Evolutionary conservation across 306 rosid species (phyloP).

Genomic region (Dryas octopetala): DNA sequence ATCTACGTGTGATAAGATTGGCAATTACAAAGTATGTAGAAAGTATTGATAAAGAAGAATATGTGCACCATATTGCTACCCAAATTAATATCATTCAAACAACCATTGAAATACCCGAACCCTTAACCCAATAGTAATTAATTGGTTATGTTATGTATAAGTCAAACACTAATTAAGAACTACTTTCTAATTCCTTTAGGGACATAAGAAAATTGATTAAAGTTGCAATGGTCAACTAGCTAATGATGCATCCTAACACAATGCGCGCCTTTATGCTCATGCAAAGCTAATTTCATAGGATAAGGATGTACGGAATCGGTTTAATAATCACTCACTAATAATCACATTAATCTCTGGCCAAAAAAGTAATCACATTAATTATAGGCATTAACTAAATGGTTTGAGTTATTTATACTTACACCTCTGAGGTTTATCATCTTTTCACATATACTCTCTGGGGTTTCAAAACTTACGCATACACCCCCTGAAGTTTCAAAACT

Average conservation of each 20-base stretch:
- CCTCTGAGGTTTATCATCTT: too few species aligned
- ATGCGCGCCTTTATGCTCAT: background rate
- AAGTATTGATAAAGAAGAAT: background rate
- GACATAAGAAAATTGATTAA: background rate
- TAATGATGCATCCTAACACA: background rate
- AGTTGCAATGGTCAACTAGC: constrained; percentile 4
- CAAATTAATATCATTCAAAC: background rate
- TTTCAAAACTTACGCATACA: too few species aligned
- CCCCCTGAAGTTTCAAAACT: too few species aligned
- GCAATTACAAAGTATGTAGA: too few species aligned
- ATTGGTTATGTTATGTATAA: background rate
- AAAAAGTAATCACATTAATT: too few species aligned
- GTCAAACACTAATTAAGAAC: constrained; percentile 1
- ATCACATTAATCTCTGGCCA: background rate
- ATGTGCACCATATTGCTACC: background rate
- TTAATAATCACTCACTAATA: background rate
- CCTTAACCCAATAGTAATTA: background rate
- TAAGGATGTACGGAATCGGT: background rate
- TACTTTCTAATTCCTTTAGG: background rate
- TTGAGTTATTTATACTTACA: too few species aligned
- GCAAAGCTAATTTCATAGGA: background rate
- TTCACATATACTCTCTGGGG: too few species aligned
- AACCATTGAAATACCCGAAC: background rate
- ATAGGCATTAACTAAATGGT: too few species aligned
- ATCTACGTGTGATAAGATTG: too few species aligned